Conservation (phyloP, 139 green algal genomes). For the Medakamo hakoo region DNA sequence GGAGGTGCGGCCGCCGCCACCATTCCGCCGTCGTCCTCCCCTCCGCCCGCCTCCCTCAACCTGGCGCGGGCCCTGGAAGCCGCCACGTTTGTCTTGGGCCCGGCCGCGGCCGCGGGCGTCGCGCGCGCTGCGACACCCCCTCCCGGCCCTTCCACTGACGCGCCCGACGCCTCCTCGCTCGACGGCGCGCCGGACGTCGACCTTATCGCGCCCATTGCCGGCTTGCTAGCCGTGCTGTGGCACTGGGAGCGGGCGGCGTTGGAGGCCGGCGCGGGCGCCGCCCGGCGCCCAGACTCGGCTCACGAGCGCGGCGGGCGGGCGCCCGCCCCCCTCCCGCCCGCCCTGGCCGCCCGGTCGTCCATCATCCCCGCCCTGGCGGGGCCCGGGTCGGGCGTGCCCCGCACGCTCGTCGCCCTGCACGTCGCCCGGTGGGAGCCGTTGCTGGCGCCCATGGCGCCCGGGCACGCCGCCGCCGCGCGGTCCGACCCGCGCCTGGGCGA, state of each 20-base stretch:
- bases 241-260: constrained; percentile 5
- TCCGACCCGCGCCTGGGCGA: no score
- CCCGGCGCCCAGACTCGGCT: not conserved
- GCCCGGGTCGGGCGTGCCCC: not conserved
- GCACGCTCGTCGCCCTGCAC: not conserved
- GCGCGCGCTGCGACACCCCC: not conserved
- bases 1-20: not conserved
- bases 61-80: not conserved
- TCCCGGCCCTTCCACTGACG: not conserved
- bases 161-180: no score
- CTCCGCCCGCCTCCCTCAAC: not conserved
- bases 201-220: constrained; percentile 36
- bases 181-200: constrained; percentile 6
- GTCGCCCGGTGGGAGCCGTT: constrained; percentile 1
- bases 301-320: not conserved
- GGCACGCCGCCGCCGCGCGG: no score
- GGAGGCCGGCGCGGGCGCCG: not conserved
- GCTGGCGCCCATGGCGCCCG: constrained; percentile 38
- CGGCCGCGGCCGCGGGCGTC: not conserved
- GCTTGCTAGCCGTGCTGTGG: constrained; percentile 32
- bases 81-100: not conserved
- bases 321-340: not conserved
- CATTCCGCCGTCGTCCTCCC: not conserved
- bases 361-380: not conserved
- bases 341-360: not conserved